Percentiles rank a stretch among this genome's conserved stretches.
These are phyloP conservation scores for Alnus rubra DNA, from an alignment of 306 rosid species.

Conservation along the genomic window DNA sequence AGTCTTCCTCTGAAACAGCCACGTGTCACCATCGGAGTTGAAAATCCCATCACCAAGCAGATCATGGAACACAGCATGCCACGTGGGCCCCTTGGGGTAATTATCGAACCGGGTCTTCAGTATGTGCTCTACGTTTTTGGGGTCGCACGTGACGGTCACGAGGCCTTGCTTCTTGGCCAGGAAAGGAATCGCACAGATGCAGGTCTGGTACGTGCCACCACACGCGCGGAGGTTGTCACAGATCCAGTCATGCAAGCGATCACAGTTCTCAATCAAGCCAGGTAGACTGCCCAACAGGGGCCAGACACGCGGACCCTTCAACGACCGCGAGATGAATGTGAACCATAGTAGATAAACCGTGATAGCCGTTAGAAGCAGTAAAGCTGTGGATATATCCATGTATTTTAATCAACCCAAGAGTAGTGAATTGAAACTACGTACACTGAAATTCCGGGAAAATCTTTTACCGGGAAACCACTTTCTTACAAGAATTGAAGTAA, in stretches of 20 bases:
- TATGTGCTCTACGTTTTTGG: constrained; percentile 82
- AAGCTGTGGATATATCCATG: constrained; percentile 74
- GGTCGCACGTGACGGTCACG: constrained; percentile 98
- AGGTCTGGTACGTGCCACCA: constrained; percentile 96
- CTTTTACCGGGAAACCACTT: background rate
- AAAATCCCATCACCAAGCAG: constrained; percentile 86
- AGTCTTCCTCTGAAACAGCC: constrained; percentile 87
- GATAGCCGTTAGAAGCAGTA: constrained; percentile 68
- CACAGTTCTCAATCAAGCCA: constrained; percentile 71
- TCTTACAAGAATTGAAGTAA: background rate
- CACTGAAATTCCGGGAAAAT: constrained; percentile 22
- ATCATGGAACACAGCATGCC: constrained; percentile 94
- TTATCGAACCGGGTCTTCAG: constrained; percentile 84
- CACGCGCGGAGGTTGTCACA: constrained; percentile 87
- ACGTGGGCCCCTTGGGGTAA: constrained; percentile 89
- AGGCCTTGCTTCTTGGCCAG: constrained; percentile 83
- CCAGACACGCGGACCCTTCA: constrained; percentile 93
- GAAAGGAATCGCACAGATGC: constrained; percentile 93
- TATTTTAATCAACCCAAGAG: background rate
- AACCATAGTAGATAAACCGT: constrained; percentile 77
- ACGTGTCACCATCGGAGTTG: constrained; percentile 90
- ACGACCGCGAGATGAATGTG: constrained; percentile 83
- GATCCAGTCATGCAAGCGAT: constrained; percentile 96
- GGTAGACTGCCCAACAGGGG: constrained; percentile 87
- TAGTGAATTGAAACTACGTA: background rate